Evolutionary conservation across 1,284 basidiomycete genomes (phyloP).

Genomic region (Flammula alnicola): DNA sequence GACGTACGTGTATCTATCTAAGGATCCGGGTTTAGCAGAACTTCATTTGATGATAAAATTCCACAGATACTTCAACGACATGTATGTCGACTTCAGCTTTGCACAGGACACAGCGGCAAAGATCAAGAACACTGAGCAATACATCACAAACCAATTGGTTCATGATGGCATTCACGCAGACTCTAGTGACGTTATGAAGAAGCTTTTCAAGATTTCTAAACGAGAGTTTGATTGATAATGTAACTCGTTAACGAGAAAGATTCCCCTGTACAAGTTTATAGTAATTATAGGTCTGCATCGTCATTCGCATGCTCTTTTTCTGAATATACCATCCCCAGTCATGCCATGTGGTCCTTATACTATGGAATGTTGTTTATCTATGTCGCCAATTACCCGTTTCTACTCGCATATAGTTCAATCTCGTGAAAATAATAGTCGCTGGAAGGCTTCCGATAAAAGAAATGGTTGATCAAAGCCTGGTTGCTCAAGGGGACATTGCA

Average conservation of each 20-base stretch:
- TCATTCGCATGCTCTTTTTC: no score
- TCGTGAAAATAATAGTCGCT: no score
- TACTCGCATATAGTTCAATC: no score
- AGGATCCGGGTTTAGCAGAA: background rate
- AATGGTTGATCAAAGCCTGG: background rate
- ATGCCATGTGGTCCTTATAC: no score
- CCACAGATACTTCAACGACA: conserved; percentile 51
- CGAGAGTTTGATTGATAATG: conserved; percentile 41
- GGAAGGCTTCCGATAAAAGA: no score
- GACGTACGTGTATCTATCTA: conserved; percentile 40
- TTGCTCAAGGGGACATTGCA: conserved; percentile 34
- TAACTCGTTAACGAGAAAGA: background rate
- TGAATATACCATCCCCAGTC: no score
- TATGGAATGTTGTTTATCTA: no score
- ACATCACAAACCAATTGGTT: conserved; percentile 53
- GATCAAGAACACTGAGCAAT: conserved; percentile 53
- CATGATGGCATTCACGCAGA: conserved; percentile 49
- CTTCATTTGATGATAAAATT: background rate
- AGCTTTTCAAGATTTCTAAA: conserved; percentile 49
- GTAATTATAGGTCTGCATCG: no score
- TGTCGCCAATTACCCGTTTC: no score
- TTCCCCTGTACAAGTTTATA: no score
- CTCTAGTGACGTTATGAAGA: conserved; percentile 44
- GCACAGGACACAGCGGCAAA: conserved; percentile 48
- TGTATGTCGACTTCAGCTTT: conserved; percentile 54